Base-by-base conservation (phyloP, 345 rosid genomes). In the Noccaea bulbosa region DNA sequence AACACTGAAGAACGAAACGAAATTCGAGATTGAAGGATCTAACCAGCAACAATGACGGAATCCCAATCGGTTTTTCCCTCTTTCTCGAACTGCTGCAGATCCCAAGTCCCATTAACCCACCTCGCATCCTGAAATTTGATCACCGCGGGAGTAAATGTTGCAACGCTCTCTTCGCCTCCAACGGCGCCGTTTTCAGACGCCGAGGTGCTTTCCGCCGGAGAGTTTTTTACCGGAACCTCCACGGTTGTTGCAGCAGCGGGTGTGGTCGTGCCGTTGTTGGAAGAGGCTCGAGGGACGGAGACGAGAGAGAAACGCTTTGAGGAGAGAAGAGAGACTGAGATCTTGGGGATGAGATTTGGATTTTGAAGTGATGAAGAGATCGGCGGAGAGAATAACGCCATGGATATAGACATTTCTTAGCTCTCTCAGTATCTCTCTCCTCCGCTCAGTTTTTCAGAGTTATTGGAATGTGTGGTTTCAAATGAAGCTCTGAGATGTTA, bases 81-180 rank as follows among this genome's bases (percentile, higher is more conserved):
- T 76, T 87, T 91, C 71, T 72, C 78, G 66, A 94, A 94, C 83
- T 84, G 84, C 64, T 83, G 84, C 81, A 94, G 85, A 70, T 94
- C 93, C 99, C 99, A 94, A 50, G 93, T 94, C 34, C 99, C 98
- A 51, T 75, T 81, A 51, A 89, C 71, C 99, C 99, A 94, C 60
- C 55, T 88, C 40, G 88, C 76, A 51, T 94, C 84, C 59, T 76
- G 73, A 62, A 84, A 89, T 58, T 81, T 83, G 51, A 59, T 71
- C 0, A 40, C 62, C 51, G 72, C 75, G 54, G 67, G 48, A 59
- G 72, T 12, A 4, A 32, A 22, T 8, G 24, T 16, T 52, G 16
- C n/a, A 10, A 41, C 72, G 16, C n/a, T 5, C 27, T 70, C 84
- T 15, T 33, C 75, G 12, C 71, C 70, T 12, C 27, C 33, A 4